Evolutionary conservation across 2,329 filamentous ascomycete species (phyloP), one percentile per base, ranked within the genome.

Genomic region (Coleophoma cylindrospora): DNA sequence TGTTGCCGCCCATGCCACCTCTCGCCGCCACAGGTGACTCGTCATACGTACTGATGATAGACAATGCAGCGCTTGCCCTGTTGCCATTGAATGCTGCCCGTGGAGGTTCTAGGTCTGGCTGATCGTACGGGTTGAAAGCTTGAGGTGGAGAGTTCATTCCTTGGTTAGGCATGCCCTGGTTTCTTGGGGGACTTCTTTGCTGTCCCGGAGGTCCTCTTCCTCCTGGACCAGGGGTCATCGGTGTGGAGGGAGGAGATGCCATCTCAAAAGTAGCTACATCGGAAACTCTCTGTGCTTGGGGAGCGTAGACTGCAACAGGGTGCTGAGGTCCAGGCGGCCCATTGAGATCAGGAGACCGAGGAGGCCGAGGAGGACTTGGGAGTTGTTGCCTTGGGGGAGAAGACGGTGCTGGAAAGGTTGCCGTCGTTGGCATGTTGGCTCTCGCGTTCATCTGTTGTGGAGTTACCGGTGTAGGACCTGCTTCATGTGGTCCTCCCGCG

Each of bases 41-140:
- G 22, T 44, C 41, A 44, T 44, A 44, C 13, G 41, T 44, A 27
- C 41, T 44, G 21, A 44, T 44, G n/a, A 44, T 44, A 10, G 41
- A 44, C 19, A 44, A 44, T 11, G 37, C 46, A 17, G 46, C 46
- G 15, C 36, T 40, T 19, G 36, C 46, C 19, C 46, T 17, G 7
- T 48, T 40, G 14, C 37, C 14, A 27, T 44, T 44, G 41, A 44
- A 44, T 14, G 19, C 41, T 14, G 19, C 41, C 2, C 32, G 41
- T 44, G 41, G 41, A 15, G 19, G 40, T 19, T 17, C 19, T 13
- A 22, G 41, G 12, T 15, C n/a, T 14, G 41, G 41, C 21, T 44
- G 41, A 13, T 44, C 32, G n/a, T 44, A 44, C 14, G 41, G 41
- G 32, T 44, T 19, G 22, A 44, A 44, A 44, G 41, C 41, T 32